Percentiles rank a stretch among this genome's conserved stretches.
These are phyloP conservation scores for Saposhnikovia divaricata DNA, from an alignment of 129 eudicot species.

Conservation along the genomic window DNA sequence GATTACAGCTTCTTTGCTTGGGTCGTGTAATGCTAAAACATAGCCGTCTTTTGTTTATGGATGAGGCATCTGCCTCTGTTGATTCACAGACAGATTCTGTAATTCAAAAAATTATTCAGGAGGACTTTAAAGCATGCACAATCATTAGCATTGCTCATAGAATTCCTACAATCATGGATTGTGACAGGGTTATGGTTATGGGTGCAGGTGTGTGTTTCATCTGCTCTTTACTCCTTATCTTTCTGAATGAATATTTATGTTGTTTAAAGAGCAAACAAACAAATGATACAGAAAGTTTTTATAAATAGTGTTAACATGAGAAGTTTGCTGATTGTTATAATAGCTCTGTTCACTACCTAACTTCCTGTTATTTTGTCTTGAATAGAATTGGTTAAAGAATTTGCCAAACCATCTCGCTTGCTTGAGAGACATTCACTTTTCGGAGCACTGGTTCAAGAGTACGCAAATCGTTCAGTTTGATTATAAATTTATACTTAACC, in stretches of 20 bases:
- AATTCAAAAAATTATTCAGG: constrained; percentile 82
- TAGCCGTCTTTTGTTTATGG: constrained; percentile 78
- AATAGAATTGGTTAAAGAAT: constrained; percentile 35
- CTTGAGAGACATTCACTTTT: constrained; percentile 33
- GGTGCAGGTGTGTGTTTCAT: constrained; percentile 58
- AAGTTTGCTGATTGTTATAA: neutral
- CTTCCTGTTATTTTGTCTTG: constrained; percentile 1
- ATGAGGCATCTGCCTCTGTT: constrained; percentile 96
- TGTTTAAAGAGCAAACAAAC: neutral
- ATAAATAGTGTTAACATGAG: neutral
- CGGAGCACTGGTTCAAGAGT: constrained; percentile 39
- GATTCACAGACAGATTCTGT: constrained; percentile 90
- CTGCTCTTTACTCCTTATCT: neutral
- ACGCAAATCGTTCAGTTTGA: constrained; percentile 29
- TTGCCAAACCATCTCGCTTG: constrained; percentile 31
- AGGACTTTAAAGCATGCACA: constrained; percentile 69
- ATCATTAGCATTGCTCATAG: constrained; percentile 97
- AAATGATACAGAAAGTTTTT: neutral
- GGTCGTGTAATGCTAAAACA: constrained; percentile 77
- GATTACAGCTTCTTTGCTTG: constrained; percentile 91
- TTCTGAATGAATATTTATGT: neutral
- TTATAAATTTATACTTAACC: constrained; percentile 10
- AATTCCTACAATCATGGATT: constrained; percentile 98
- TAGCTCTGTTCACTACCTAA: neutral
- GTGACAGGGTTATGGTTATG: constrained; percentile 79